These are phyloP conservation scores for Apiospora rasikravindrae DNA, from an alignment of 2,329 filamentous ascomycete species.

Conservation along the genomic window DNA sequence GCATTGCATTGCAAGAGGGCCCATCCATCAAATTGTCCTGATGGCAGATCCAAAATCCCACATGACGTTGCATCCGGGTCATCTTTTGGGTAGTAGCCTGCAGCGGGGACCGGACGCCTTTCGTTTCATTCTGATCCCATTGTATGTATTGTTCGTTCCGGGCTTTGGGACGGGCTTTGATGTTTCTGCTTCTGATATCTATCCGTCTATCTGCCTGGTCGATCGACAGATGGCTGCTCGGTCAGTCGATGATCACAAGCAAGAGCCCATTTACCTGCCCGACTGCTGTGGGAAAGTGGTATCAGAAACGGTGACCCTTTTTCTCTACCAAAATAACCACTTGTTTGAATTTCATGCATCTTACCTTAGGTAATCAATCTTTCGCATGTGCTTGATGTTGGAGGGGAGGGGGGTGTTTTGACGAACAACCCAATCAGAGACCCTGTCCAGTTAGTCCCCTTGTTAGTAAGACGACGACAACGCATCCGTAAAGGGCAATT, in stretches of 20 bases:
- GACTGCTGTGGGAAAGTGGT: no score
- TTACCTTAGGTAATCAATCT: background rate
- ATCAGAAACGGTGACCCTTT: no score
- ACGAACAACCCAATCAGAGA: background rate
- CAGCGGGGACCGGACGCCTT: background rate
- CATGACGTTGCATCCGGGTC: background rate
- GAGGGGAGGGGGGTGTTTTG: background rate
- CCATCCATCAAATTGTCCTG: background rate
- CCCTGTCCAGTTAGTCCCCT: background rate
- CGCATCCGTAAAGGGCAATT: background rate
- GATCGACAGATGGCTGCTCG: background rate
- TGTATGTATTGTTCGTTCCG: background rate
- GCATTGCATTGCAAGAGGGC: background rate
- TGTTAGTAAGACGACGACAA: background rate
- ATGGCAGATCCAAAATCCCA: constrained; percentile 13
- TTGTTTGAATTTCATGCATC: background rate
- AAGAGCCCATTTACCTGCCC: no score
- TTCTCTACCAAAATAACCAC: no score
- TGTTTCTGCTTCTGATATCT: background rate
- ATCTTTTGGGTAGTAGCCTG: background rate
- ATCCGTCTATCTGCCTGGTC: background rate
- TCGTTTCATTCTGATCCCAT: background rate
- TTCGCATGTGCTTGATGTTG: background rate
- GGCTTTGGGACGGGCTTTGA: background rate
- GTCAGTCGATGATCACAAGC: background rate